A percentile compares a stretch with the other conserved stretches of the same genome.
phyloP scores from a whole-genome alignment of 1,139 yeast genomes.

The Candida sojae region DNA sequence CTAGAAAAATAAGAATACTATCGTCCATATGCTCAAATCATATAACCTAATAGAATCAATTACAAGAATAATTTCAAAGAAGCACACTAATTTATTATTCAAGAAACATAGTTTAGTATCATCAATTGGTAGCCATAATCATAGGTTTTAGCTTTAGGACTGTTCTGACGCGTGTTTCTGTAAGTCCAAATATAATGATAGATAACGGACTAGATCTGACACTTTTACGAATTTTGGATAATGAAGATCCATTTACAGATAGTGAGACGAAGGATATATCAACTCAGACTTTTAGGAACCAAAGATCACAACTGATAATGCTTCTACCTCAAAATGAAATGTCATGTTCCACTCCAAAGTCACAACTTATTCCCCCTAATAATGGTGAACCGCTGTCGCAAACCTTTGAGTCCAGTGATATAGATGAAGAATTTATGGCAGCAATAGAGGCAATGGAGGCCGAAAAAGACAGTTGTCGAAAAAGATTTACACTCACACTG shows the following conservation, averaged over 20 bases:
- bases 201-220: conserved; percentile 3
- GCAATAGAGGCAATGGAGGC: conserved; percentile 3
- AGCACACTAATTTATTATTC: no score
- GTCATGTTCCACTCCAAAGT: not conserved
- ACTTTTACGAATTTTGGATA: not conserved
- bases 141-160: not conserved
- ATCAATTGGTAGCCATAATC: no score
- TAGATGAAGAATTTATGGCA: conserved; percentile 5
- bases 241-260: conserved; percentile 2
- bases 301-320: not conserved
- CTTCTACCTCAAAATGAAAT: not conserved
- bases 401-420: conserved; percentile 7
- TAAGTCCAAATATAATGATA: not conserved
- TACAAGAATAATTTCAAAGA: not conserved
- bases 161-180: not conserved
- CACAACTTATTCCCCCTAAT: not conserved
- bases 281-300: no score
- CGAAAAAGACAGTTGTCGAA: conserved; percentile 1
- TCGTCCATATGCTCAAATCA: not conserved
- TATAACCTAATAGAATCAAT: not conserved
- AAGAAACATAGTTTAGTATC: no score
- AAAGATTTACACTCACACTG: no score
- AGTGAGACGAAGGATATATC: not conserved
- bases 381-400: conserved; percentile 1
- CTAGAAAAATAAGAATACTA: not conserved